phyloP scores from a whole-genome alignment of 176 grass and related monocot species.

The Pontederia crassipes region DNA sequence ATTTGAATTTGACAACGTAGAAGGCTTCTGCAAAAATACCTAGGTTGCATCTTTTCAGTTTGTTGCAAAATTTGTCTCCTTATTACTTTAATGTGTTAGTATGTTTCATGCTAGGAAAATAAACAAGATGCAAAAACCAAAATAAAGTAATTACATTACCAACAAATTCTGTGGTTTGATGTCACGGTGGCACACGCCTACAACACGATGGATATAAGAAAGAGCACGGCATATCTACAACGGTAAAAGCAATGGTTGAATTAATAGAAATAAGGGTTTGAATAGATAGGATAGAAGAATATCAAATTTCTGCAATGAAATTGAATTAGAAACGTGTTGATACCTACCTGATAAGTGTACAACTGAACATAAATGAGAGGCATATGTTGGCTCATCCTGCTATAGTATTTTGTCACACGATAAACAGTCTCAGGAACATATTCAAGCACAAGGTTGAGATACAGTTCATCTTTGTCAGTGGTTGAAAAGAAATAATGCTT shows the following conservation, averaged over 20 bases:
- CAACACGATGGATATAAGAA: slow-evolving; percentile 6
- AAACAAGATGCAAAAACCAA: background rate
- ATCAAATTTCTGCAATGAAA: background rate
- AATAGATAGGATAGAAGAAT: background rate
- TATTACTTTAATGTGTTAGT: too few relatives aligned
- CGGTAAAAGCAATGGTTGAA: background rate
- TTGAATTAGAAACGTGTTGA: background rate
- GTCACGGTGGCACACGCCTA: slow-evolving; percentile 12
- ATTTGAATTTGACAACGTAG: too few relatives aligned
- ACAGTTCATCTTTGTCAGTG: slow-evolving; percentile 14
- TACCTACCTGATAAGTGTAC: slow-evolving; percentile 11
- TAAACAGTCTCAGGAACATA: slow-evolving; percentile 12
- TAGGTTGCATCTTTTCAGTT: too few relatives aligned
- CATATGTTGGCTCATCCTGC: slow-evolving; percentile 15
- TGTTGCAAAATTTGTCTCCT: too few relatives aligned
- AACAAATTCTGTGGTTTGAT: slow-evolving; percentile 19
- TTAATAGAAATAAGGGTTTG: background rate
- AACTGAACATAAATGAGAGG: slow-evolving; percentile 12
- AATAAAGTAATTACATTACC: slow-evolving; percentile 1
- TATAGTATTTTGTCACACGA: slow-evolving; percentile 1
- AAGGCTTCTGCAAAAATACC: too few relatives aligned
- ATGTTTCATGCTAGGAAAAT: too few relatives aligned
- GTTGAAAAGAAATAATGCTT: slow-evolving; percentile 21
- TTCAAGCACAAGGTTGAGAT: slow-evolving; percentile 22
- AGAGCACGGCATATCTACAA: slow-evolving; percentile 8